Evolutionary conservation across 805 yeast species (phyloP).

Genomic region (Ogataea pini): DNA sequence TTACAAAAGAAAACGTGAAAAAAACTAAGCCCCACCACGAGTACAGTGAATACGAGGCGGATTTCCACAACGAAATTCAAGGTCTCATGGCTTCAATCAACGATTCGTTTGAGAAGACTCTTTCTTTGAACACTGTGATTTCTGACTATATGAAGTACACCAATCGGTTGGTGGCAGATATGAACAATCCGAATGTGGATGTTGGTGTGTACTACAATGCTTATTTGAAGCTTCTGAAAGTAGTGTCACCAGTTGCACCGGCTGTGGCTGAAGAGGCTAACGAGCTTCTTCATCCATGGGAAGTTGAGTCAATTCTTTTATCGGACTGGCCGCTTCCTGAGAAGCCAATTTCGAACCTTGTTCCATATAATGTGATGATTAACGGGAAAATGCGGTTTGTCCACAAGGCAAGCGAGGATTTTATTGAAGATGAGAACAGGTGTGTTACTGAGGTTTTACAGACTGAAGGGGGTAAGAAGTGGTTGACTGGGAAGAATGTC

Average conservation of each 20-base stretch:
- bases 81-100: slow-evolving; percentile 50
- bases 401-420: slow-evolving; percentile 34
- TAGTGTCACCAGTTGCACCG: slow-evolving; percentile 82
- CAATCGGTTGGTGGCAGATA: slow-evolving; percentile 44
- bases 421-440: slow-evolving; percentile 38
- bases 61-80: slow-evolving; percentile 60
- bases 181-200: slow-evolving; percentile 39
- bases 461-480: slow-evolving; percentile 41
- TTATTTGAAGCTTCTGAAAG: slow-evolving; percentile 54
- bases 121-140: slow-evolving; percentile 79
- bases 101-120: slow-evolving; percentile 55
- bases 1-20: slow-evolving; percentile 10
- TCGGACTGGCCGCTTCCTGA: slow-evolving; percentile 66
- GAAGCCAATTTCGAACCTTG: slow-evolving; percentile 37
- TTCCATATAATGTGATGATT: slow-evolving; percentile 60
- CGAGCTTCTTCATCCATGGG: slow-evolving; percentile 44
- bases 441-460: slow-evolving; percentile 40
- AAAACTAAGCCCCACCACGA: slow-evolving; percentile 21
- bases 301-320: slow-evolving; percentile 46
- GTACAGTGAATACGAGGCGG: slow-evolving; percentile 46
- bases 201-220: slow-evolving; percentile 47
- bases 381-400: slow-evolving; percentile 69
- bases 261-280: slow-evolving; percentile 80
- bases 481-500: slow-evolving; percentile 43
- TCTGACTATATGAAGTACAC: slow-evolving; percentile 90